Percentiles rank a stretch among this genome's conserved stretches.
Conservation (phyloP, 2,329 filamentous ascomycete genomes). For the Apiospora sp. region DNA sequence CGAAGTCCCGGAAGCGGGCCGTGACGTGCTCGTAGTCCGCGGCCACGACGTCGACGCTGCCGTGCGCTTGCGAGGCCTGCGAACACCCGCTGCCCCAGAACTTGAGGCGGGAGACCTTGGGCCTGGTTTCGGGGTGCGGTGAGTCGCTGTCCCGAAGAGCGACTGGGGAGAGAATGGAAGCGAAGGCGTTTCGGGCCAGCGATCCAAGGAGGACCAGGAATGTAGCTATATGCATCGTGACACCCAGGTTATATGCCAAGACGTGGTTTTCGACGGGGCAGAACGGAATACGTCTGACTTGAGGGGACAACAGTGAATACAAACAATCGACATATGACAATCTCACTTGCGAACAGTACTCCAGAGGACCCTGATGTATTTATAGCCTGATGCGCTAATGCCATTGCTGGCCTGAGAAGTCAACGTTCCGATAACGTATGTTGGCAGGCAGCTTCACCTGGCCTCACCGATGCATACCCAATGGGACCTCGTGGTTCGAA, state of each 20-base stretch:
- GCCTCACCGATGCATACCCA: not conserved
- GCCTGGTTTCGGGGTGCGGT: not conserved
- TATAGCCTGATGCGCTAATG: not conserved
- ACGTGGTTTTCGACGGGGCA: not conserved
- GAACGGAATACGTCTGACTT: not conserved
- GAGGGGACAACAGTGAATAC: not conserved
- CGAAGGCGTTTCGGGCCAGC: not conserved
- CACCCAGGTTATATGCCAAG: not conserved
- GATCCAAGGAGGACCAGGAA: not conserved
- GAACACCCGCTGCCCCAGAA: slow-evolving; percentile 7
- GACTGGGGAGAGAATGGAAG: not conserved
- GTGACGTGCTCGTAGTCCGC: slow-evolving; percentile 4
- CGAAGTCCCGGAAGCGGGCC: not conserved
- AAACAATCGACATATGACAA: not conserved
- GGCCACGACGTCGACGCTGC: not conserved
- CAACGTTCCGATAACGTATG: not conserved
- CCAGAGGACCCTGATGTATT: not conserved
- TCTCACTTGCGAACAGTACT: too few species aligned
- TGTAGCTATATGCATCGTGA: not conserved
- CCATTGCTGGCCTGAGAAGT: not conserved
- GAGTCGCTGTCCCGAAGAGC: not conserved
- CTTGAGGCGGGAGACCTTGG: not conserved
- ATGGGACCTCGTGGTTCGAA: too few species aligned
- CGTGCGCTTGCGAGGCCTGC: not conserved
- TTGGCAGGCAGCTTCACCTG: not conserved